These are phyloP conservation scores for Fusarium brevicatenulatum DNA, from an alignment of 2,329 filamentous ascomycete genomes.

Conservation along the genomic window DNA sequence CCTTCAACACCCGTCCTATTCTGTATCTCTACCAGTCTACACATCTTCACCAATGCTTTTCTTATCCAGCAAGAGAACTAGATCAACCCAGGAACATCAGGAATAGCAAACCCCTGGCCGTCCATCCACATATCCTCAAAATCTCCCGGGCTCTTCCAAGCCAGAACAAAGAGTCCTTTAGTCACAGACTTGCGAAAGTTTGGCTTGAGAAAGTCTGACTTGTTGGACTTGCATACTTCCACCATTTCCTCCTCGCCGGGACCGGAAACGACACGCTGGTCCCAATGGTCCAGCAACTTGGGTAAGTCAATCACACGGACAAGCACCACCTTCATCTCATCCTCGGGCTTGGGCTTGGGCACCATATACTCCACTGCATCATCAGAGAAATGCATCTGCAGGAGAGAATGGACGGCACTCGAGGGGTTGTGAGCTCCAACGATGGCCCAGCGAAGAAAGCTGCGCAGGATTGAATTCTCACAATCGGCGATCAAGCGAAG, in stretches of 20 bases:
- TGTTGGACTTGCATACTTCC: background rate
- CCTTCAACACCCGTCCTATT: accelerated
- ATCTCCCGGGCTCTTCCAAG: background rate
- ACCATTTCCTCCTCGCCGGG: background rate
- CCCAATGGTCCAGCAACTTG: background rate
- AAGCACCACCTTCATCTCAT: background rate
- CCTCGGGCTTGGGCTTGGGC: background rate
- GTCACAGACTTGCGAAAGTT: background rate
- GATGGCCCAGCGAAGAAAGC: background rate
- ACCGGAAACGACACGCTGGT: background rate
- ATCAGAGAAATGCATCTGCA: background rate
- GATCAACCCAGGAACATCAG: background rate
- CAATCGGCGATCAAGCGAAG: accelerated
- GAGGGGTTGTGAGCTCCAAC: background rate
- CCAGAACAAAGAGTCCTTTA: background rate
- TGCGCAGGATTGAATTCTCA: background rate
- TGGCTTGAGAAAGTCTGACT: no score
- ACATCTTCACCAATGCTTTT: background rate
- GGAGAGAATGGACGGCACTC: background rate
- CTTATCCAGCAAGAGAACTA: background rate
- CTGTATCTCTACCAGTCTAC: background rate
- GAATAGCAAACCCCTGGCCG: background rate
- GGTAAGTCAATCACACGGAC: background rate
- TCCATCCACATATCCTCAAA: background rate
- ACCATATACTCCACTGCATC: background rate